A percentile compares a stretch with the other conserved stretches of the same genome.
Evolutionary conservation across 345 rosid species (phyloP).

Genomic region (Syzygium oleosum): DNA sequence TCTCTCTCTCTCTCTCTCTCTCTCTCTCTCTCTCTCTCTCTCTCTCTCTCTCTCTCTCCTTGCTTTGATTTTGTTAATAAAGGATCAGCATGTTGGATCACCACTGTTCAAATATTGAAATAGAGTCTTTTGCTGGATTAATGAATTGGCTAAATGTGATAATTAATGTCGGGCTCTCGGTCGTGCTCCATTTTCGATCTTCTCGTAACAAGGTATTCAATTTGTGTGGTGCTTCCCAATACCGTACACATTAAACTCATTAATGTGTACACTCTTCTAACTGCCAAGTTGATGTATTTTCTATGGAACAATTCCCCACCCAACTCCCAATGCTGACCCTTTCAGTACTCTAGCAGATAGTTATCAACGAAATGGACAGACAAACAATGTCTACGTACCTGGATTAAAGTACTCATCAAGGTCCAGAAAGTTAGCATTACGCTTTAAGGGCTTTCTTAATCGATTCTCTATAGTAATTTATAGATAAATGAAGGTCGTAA

Average conservation of each 20-base stretch:
- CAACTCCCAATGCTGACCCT: background rate
- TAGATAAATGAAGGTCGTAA: background rate
- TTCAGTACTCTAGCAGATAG: background rate
- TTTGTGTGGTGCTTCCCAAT: background rate
- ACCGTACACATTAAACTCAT: background rate
- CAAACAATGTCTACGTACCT: background rate
- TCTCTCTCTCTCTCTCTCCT: no score
- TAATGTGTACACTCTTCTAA: background rate
- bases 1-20: background rate
- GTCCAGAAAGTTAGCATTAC: background rate
- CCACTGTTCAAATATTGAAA: background rate
- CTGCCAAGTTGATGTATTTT: background rate
- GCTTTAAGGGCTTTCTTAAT: background rate
- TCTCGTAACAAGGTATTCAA: background rate
- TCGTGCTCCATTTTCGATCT: background rate
- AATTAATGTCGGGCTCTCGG: background rate
- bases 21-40: background rate
- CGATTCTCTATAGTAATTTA: background rate
- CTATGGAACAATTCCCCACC: background rate
- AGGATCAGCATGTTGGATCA: background rate
- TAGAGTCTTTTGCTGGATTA: background rate
- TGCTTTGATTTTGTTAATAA: background rate
- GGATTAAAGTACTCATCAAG: background rate
- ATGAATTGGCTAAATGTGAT: background rate
- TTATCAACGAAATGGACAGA: background rate